Base-by-base conservation (phyloP, 345 rosid genomes). In the Populus ilicifolia region DNA sequence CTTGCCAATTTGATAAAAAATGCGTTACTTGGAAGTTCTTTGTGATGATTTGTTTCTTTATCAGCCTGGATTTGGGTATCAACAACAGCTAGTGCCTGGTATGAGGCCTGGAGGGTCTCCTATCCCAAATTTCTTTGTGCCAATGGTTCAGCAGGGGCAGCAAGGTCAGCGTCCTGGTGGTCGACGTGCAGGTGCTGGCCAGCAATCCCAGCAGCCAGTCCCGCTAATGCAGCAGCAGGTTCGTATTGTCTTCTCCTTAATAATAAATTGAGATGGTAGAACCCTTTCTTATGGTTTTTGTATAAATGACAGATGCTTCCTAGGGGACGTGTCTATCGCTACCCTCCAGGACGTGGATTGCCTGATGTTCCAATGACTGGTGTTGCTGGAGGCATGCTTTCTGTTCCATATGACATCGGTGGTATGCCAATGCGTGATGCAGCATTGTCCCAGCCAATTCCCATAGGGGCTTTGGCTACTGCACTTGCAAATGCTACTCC, bases 31-130 rank as follows among this genome's bases (percentile, higher is more conserved):
- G 62, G 2, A 56, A 25, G 14, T 69, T 14, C 65, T 59, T 5
- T 41, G 12, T 27, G 20, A 25, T 61, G 25, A 16, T 72, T 33
- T 36, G 7, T 9, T 16, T 62, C 41, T 76, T 61, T 84, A 74
- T 62, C 84, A 93, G 98, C 90, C 93, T 74, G 97, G 96, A 68
- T 95, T 83, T 82, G 99, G 98, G 70, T 93, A 87, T 88, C 99
- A 95, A 80, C 99, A 90, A 85, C 98, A 92, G 84, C 90, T 93
- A 50, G 91, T 95, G 82, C 97, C 94, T 69, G 99, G 96, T 29
- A 90, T 95, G 97, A 89, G 95, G 80, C 97, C 93, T 61, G 92
- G 92, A 59, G 93, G 84, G 16, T 90, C 77, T 41, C 97, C 97
- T 3, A 83, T 91, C 89, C 90, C 86, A 65, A 93, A 92, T 80